Base-by-base conservation (phyloP, 2,329 filamentous ascomycete genomes). In the Epichloe aotearoae region DNA sequence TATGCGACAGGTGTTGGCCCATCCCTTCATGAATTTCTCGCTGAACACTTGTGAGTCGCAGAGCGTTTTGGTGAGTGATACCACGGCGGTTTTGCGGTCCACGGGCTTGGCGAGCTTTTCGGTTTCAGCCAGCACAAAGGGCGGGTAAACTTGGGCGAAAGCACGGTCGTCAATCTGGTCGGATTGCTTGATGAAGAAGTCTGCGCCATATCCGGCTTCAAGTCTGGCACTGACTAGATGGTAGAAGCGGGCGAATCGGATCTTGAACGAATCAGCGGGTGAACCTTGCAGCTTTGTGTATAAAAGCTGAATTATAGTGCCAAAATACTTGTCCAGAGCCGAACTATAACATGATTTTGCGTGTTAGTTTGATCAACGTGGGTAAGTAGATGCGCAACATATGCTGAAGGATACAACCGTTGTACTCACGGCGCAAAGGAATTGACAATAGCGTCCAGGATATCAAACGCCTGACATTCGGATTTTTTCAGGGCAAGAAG, bases 241-340 rank as follows among this genome's bases (percentile, higher is more conserved):
- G 66, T 94, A 98, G 73, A 98, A 94, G 36, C 89, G 84, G 50
- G 90, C 86, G 64, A 98, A 96, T 49, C 89, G 84, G 50, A 88
- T 73, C 59, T 89, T 86, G 67, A 95, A 86, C 45, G 82, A 85
- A 59, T 97, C 91, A 0, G 90, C 73, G 5, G 76, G 72, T 37
- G 69, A 72, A 44, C 83, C 70, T 78, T 93, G 69, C 69, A 88
- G 70, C 74, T 84, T 73, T 72, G 82, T 86, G 63, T 96, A 84
- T 61, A 97, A 78, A 40, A 97, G 77, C 52, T 83, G 82, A 52
- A 97, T 74, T 53, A 98, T 86, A 1, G 83, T 81, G 8, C 78
- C 73, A 63, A 94, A 94, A 68, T 89, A 95, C 19, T 75, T 74
- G 56, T 93, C 79, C 50, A 97, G 68, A 0, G 79, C 71, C 44